Evolutionary conservation across 495 filamentous ascomycete species (phyloP).

Genomic region (Sporormia fimetaria): DNA sequence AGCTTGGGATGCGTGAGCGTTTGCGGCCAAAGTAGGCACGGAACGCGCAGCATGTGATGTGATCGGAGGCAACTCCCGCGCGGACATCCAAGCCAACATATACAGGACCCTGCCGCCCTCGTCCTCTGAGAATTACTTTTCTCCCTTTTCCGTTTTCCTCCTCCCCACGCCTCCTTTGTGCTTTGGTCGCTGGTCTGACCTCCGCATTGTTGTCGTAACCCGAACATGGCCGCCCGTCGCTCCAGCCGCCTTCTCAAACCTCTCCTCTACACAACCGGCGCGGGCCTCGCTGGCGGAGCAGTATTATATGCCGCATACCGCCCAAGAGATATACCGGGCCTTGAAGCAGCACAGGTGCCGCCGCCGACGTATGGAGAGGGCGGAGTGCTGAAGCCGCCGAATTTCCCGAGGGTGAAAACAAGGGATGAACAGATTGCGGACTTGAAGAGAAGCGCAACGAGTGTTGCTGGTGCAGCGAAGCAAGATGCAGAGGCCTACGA

Average conservation of each 20-base stretch:
- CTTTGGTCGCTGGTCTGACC: no score
- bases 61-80: no score
- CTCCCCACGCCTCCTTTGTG: no score
- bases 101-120: no score
- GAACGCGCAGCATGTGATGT: no score
- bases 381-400: conserved; percentile 66
- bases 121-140: no score
- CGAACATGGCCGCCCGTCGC: conserved; percentile 47
- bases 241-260: conserved; percentile 46
- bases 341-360: conserved; percentile 65
- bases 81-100: no score
- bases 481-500: conserved; percentile 51
- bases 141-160: no score
- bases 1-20: no score
- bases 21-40: no score
- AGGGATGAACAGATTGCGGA: conserved; percentile 55
- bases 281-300: conserved; percentile 46
- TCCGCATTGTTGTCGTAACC: background rate
- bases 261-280: conserved; percentile 51
- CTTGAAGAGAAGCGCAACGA: conserved; percentile 37
- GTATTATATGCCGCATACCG: conserved; percentile 69
- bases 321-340: conserved; percentile 76
- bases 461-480: conserved; percentile 10
- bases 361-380: conserved; percentile 69
- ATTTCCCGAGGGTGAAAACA: conserved; percentile 67